Evolutionary conservation across 805 yeast species (phyloP), one percentile per base, ranked within the genome.

Genomic region (Wickerhamomyces chambardii): DNA sequence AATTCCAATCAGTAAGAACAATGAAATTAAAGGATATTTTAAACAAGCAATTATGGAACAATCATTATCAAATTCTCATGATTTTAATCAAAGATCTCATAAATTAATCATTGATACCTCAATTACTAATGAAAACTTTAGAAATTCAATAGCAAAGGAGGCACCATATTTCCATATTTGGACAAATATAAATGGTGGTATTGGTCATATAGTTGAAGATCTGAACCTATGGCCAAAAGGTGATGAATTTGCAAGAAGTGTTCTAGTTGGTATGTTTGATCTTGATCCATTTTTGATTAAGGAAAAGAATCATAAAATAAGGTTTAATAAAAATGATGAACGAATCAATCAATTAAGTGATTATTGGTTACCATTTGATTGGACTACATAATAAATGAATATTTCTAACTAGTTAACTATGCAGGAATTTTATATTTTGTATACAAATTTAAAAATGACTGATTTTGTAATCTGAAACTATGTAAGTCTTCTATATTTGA

Each of bases 111-210:
- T 71, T 14, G 63, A 66, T 30, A 68, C 75, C 0, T 32, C 55
- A 11, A 38, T 41, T 11, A 42, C 37, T 7, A 32, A 43, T 12
- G 47, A 53, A 3, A 44, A 44, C 7, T 48, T 60, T 32, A 50
- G 59, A 24, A 40, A 50, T 5, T 45, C 54, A 12, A 56, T 71
- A 17, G 70, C 73, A 4, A 58, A 63, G 32, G 70, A 70, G 34
- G 67, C 73, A 3, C 70, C 73, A 2, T 71, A 59, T 42, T 69
- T 66, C 45, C 76, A 70, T 43, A 69, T 65, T 7, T 71, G 77
- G 77, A 49, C 66, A 34, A 52, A 53, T 15, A 31, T 63, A 6
- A 58, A 64, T 32, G 75, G 74, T 16, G 76, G 77, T 0, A 33
- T 66, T 29, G 77, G 73, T 2, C 76, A 70, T 45, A 66, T 71